Base-by-base conservation (phyloP, 495 filamentous ascomycete genomes). In the Penicillium salamii region DNA sequence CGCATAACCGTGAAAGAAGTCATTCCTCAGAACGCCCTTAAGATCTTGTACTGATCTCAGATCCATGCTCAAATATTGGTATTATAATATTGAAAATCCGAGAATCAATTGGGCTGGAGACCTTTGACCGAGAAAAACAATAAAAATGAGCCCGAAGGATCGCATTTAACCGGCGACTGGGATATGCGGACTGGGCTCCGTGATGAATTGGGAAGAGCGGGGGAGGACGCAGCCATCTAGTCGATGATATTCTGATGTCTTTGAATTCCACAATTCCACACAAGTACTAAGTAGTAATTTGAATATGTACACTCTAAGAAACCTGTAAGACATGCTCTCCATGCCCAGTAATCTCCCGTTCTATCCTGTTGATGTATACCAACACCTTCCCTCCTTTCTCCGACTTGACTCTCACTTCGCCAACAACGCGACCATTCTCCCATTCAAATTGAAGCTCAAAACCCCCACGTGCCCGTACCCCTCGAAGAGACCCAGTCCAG, bases 391-490 rank as follows among this genome's bases (percentile, higher is more conserved):
- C 37, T 13, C 46, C 58, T 17, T 40, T 20, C 7, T 49, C 28
- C 3, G 66, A 65, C 11, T 28, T 40, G 9, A 68, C 41, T 15
- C 28, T 42, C 7, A 68, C 58, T 6, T 35, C 28, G 14, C 49
- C 61, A 15, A 54, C 40, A 9, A 68, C 47, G 4, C 19, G 3
- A 13, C 58, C 56, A 36, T 63, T 47, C 35, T 65, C 41, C 65
- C 72, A 77, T 14, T 36, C 42, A 21, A 73, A 66, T 3, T 68
- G 61, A 15, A 77, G 33, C 43, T 70, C 59, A 33, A 75, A 75
- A 0, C 68, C 70, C 7, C 71, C 74, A 5, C 71, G 61, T 4
- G 71, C 71, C n/a, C 60, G 50, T 41, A 74, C 63, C 0, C 74
- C 71, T 5, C 59, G 61, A 46, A 74, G 52, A 0, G 32, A 55